Evolutionary conservation across 2,329 filamentous ascomycete species (phyloP).

Genomic region (Aspergillus uvarum): DNA sequence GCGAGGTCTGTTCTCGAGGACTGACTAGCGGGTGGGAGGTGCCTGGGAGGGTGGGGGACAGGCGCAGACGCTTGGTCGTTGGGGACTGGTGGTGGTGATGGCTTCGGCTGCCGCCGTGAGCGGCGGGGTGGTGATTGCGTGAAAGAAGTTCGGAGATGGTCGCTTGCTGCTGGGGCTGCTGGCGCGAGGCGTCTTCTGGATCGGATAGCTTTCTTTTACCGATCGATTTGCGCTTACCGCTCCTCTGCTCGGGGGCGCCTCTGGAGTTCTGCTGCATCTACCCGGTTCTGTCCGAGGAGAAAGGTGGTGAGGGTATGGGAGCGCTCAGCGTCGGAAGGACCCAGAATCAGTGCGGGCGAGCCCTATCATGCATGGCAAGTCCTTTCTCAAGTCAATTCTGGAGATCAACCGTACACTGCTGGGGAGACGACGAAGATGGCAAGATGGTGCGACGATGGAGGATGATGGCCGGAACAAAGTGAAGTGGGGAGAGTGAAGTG

Average conservation of each 20-base stretch:
- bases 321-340: conserved; percentile 23
- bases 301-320: conserved; percentile 14
- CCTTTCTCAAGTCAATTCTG: background rate
- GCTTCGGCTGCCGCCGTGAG: conserved; percentile 19
- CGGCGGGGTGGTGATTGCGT: conserved; percentile 26
- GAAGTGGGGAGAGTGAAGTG: background rate
- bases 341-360: conserved; percentile 14
- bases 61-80: conserved; percentile 43
- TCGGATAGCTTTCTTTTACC: conserved; percentile 44
- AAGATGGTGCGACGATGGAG: conserved; percentile 4
- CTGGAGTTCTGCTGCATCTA: conserved; percentile 45
- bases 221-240: conserved; percentile 44
- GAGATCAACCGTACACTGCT: background rate
- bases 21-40: conserved; percentile 14
- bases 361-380: conserved; percentile 21
- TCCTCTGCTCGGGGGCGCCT: conserved; percentile 41
- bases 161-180: conserved; percentile 37
- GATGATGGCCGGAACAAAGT: conserved; percentile 4
- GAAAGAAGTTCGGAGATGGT: conserved; percentile 50
- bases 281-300: conserved; percentile 34
- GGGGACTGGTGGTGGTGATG: conserved; percentile 29
- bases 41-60: conserved; percentile 29
- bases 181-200: conserved; percentile 34
- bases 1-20: conserved; percentile 22
- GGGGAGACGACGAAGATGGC: background rate